phyloP scores from a whole-genome alignment of 75 land plant genomes.

The Cunninghamia lanceolata region DNA sequence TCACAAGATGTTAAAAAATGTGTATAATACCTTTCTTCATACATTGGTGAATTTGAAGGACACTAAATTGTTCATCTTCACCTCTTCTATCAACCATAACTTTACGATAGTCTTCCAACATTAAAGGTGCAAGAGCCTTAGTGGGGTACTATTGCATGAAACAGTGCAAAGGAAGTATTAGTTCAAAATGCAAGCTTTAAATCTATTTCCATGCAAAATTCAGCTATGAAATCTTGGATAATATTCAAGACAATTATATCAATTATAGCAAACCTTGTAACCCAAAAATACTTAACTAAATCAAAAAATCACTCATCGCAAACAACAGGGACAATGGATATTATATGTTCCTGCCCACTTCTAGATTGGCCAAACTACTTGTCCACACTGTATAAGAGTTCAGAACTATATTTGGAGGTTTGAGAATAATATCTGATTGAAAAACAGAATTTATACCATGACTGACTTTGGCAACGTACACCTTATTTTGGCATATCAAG shows the following conservation, averaged over 20 bases:
- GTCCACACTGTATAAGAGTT: background rate
- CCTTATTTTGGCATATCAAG: background rate
- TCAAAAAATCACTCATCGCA: background rate
- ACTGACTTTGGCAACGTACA: background rate
- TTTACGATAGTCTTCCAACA: slow-evolving; percentile 95
- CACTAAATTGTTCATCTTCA: slow-evolving; percentile 81
- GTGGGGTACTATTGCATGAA: slow-evolving; percentile 83
- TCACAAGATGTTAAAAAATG: background rate
- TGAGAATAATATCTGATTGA: background rate
- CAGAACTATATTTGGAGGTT: background rate
- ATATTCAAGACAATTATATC: background rate
- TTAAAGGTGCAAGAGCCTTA: slow-evolving; percentile 90
- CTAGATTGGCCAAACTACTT: background rate
- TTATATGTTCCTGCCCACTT: background rate
- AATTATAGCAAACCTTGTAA: background rate
- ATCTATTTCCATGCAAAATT: background rate
- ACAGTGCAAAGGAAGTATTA: background rate
- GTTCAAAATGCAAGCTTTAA: background rate
- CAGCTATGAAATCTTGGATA: background rate
- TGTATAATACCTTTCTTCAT: slow-evolving; percentile 80
- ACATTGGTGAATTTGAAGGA: slow-evolving; percentile 69
- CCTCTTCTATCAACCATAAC: slow-evolving; percentile 91
- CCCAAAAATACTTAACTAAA: background rate
- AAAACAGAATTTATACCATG: background rate
- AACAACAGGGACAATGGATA: background rate